These are phyloP conservation scores for Cnidoscolus chayamansa DNA, from an alignment of 441 rosid species.

Conservation along the genomic window DNA sequence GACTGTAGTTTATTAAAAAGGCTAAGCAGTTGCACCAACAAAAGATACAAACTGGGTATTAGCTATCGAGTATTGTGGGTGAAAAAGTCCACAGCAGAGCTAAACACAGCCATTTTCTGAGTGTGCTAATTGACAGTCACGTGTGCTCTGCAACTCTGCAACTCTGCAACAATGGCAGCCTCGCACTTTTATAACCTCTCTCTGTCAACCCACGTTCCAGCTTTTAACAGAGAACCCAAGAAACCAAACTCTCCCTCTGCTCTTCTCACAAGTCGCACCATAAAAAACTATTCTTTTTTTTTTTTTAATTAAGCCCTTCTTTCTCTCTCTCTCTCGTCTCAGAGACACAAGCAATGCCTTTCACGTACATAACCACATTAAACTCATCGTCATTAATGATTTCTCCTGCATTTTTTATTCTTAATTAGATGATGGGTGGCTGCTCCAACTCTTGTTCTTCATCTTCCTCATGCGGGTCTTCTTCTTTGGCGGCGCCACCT, in stretches of 20 bases:
- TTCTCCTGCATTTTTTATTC: not conserved
- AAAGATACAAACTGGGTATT: not conserved
- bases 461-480: slow-evolving; percentile 24
- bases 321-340: not conserved
- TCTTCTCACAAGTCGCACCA: not conserved
- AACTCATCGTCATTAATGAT: not conserved
- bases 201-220: slow-evolving; percentile 16
- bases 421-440: slow-evolving; percentile 23
- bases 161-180: slow-evolving; percentile 23
- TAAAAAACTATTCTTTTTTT: not conserved
- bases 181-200: slow-evolving; percentile 14
- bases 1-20: too few species aligned
- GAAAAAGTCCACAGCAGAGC: not conserved
- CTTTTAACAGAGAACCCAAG: slow-evolving; percentile 9
- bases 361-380: slow-evolving; percentile 2
- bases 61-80: too few species aligned
- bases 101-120: slow-evolving; percentile 1
- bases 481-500: slow-evolving; percentile 14
- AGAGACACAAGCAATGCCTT: not conserved
- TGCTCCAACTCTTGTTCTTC: slow-evolving; percentile 21
- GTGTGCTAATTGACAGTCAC: slow-evolving; percentile 28
- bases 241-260: too few species aligned
- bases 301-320: not conserved
- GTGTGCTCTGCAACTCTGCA: slow-evolving; percentile 35
- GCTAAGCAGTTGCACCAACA: not conserved